phyloP scores from a whole-genome alignment of 2,329 filamentous ascomycete species.

The Aspergillus niger region DNA sequence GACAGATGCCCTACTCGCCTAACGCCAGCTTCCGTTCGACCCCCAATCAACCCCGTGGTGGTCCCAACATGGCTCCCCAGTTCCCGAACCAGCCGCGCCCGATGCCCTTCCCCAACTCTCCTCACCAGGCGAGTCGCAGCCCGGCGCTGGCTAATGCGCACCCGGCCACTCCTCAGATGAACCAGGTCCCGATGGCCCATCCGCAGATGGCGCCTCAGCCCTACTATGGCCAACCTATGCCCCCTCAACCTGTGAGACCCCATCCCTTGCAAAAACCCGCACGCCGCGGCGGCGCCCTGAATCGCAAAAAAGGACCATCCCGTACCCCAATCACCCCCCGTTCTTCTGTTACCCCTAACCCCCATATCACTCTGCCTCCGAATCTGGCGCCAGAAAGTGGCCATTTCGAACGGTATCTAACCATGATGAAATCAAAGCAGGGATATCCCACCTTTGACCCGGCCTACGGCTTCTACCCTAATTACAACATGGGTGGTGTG shows the following conservation, averaged over 20 bases:
- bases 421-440: conserved; percentile 62
- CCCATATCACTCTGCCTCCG: conserved; percentile 36
- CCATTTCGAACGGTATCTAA: conserved; percentile 74
- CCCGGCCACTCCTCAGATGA: conserved; percentile 71
- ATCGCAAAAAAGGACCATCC: conserved; percentile 34
- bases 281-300: conserved; percentile 38
- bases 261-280: conserved; percentile 38
- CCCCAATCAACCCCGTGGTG: conserved; percentile 54
- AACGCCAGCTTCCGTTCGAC: conserved; percentile 54
- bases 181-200: conserved; percentile 67
- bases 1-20: conserved; percentile 57
- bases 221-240: conserved; percentile 60
- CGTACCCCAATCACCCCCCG: conserved; percentile 28
- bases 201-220: conserved; percentile 64
- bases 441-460: conserved; percentile 53
- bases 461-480: conserved; percentile 48
- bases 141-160: conserved; percentile 67
- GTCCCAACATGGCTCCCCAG: conserved; percentile 54
- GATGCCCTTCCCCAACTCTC: conserved; percentile 63
- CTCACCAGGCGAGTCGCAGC: conserved; percentile 64
- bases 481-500: conserved; percentile 36
- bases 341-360: conserved; percentile 21
- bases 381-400: conserved; percentile 70
- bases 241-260: conserved; percentile 62
- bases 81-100: conserved; percentile 49